Percentiles rank a stretch among this genome's conserved stretches.
Conservation (phyloP, 2,329 filamentous ascomycete species). For the Aspergillus chevalieri region DNA sequence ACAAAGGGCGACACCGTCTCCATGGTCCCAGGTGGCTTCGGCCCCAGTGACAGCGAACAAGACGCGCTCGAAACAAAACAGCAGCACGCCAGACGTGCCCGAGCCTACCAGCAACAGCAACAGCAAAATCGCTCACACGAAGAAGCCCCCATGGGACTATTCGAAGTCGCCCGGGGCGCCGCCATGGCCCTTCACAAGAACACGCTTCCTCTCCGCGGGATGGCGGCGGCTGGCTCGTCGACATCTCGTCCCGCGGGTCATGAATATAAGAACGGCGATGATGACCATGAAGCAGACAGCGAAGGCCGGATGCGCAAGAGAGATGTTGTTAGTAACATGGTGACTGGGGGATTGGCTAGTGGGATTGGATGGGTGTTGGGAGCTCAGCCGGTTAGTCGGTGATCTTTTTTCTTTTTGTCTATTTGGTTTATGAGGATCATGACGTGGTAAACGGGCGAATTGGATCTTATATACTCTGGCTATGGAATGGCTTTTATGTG, state of each 20-base stretch:
- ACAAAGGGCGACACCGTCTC: slow-evolving; percentile 44
- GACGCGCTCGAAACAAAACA: slow-evolving; percentile 41
- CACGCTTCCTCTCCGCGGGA: slow-evolving; percentile 37
- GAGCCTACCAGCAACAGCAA: slow-evolving; percentile 13
- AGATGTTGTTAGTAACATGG: slow-evolving; percentile 57
- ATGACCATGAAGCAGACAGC: slow-evolving; percentile 15
- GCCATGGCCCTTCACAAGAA: slow-evolving; percentile 44
- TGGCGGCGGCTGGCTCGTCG: slow-evolving; percentile 5
- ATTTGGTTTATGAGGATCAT: neutral
- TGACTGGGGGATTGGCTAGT: slow-evolving; percentile 56
- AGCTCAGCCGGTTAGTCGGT: slow-evolving; percentile 39
- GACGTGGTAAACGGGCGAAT: neutral
- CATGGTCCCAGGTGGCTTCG: slow-evolving; percentile 40
- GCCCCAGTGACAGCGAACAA: slow-evolving; percentile 37
- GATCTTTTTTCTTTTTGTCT: neutral
- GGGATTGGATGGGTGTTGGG: slow-evolving; percentile 62
- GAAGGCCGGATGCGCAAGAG: slow-evolving; percentile 40
- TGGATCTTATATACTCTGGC: no score
- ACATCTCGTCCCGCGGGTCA: slow-evolving; percentile 2
- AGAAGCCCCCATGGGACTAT: slow-evolving; percentile 48
- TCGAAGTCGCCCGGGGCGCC: slow-evolving; percentile 48
- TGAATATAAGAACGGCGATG: slow-evolving; percentile 9
- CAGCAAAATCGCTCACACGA: slow-evolving; percentile 23
- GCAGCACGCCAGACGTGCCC: slow-evolving; percentile 31
- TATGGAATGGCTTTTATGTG: neutral